A percentile compares a stretch with the other conserved stretches of the same genome.
These are phyloP conservation scores for Heritiera fomes DNA, from an alignment of 345 rosid genomes.

Conservation along the genomic window DNA sequence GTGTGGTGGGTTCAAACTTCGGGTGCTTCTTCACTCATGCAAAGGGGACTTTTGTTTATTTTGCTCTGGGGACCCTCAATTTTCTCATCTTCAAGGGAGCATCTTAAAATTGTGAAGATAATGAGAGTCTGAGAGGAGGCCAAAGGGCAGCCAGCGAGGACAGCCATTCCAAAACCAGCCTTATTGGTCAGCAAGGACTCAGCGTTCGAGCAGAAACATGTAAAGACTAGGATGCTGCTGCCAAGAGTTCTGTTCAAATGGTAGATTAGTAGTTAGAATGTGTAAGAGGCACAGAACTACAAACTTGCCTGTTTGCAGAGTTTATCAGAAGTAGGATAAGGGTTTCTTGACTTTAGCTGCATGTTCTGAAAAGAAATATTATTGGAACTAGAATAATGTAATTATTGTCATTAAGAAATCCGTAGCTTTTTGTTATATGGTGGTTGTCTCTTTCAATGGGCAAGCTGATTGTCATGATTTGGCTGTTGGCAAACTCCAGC, in stretches of 20 bases:
- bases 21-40: conserved; percentile 53
- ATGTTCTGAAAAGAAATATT: not conserved
- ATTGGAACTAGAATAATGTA: not conserved
- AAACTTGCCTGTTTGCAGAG: not conserved
- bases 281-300: not conserved
- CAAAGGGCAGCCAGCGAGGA: not conserved
- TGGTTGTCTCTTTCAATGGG: not conserved
- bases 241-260: conserved; percentile 12
- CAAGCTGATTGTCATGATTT: not conserved
- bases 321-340: not conserved
- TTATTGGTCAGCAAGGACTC: not conserved
- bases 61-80: conserved; percentile 44
- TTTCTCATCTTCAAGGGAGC: conserved; percentile 56
- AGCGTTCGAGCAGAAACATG: not conserved
- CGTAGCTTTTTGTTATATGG: not conserved
- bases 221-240: not conserved
- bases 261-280: not conserved
- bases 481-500: not conserved
- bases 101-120: conserved; percentile 8
- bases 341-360: not conserved
- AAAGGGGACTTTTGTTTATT: conserved; percentile 50
- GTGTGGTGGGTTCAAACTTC: conserved; percentile 55
- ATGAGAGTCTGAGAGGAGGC: not conserved
- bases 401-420: conserved; percentile 7
- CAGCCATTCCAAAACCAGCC: not conserved